A percentile compares a stretch with the other conserved stretches of the same genome.
phyloP scores from a whole-genome alignment of 148 eudicot genomes.

The Camellia japonica region DNA sequence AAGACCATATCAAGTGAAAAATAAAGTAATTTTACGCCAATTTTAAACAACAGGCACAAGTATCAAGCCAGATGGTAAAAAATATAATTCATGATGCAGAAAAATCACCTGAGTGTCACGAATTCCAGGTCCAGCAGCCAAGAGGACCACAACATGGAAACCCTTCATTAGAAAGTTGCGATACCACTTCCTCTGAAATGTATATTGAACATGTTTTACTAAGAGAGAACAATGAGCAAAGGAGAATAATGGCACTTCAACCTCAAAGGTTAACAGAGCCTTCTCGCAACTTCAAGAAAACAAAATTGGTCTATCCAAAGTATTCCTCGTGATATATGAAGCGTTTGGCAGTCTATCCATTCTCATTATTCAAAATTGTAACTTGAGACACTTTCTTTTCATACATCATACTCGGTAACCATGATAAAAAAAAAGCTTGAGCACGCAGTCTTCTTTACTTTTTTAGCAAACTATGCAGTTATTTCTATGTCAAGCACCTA shows the following conservation, averaged over 20 bases:
- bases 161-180: constrained; percentile 99
- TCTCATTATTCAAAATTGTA: background rate
- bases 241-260: background rate
- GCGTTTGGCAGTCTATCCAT: background rate
- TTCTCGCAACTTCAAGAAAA: constrained; percentile 4
- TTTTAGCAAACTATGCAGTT: background rate
- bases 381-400: background rate
- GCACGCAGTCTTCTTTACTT: background rate
- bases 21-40: background rate
- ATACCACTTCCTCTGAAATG: constrained; percentile 92
- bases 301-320: background rate
- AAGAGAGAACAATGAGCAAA: constrained; percentile 8
- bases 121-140: constrained; percentile 96
- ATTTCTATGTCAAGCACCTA: background rate
- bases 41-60: background rate
- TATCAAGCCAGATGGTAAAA: background rate
- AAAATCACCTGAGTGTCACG: constrained; percentile 89
- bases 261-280: background rate
- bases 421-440: background rate
- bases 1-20: constrained; percentile 8
- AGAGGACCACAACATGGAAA: constrained; percentile 86
- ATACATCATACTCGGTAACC: background rate
- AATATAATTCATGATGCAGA: background rate
- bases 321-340: no score
- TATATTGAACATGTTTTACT: constrained; percentile 13